Evolutionary conservation across 345 rosid genomes (phyloP).

Genomic region (Hibiscus syriacus): DNA sequence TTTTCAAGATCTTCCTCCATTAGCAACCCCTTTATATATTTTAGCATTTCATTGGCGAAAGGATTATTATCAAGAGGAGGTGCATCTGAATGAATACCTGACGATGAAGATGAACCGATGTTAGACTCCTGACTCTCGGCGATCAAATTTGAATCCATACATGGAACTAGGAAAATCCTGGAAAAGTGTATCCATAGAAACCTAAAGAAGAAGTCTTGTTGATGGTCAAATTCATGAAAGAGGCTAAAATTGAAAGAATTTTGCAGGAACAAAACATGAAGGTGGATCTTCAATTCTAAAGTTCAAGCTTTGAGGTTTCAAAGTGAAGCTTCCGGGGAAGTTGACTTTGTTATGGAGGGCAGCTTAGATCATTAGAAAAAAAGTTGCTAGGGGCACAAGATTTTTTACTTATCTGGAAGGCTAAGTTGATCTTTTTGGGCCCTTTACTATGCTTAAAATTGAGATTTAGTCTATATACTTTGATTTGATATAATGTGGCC

Average conservation of each 20-base stretch:
- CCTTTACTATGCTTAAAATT: no score
- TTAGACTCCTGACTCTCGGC: neutral
- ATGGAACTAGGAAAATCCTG: conserved; percentile 7
- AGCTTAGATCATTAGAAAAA: neutral
- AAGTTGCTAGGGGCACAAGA: neutral
- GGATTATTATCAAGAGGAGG: conserved; percentile 1
- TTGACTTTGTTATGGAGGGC: neutral
- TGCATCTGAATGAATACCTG: neutral
- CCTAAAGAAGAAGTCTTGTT: no score
- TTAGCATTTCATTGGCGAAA: conserved; percentile 23
- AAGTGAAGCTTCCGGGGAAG: no score
- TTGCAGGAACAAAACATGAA: neutral
- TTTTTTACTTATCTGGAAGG: neutral
- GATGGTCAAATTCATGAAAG: no score
- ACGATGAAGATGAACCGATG: neutral
- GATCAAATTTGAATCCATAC: neutral
- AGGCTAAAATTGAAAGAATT: no score
- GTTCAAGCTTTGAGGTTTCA: neutral
- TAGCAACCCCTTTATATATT: conserved; percentile 61
- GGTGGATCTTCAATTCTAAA: neutral
- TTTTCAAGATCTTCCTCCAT: conserved; percentile 79
- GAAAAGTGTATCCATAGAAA: conserved; percentile 13
- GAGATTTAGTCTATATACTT: no score
- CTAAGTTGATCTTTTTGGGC: no score
- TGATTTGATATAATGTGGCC: no score